A percentile compares a stretch with the other conserved stretches of the same genome.
phyloP scores from a whole-genome alignment of 176 grass and related monocot species.

The Stipa capillata region DNA sequence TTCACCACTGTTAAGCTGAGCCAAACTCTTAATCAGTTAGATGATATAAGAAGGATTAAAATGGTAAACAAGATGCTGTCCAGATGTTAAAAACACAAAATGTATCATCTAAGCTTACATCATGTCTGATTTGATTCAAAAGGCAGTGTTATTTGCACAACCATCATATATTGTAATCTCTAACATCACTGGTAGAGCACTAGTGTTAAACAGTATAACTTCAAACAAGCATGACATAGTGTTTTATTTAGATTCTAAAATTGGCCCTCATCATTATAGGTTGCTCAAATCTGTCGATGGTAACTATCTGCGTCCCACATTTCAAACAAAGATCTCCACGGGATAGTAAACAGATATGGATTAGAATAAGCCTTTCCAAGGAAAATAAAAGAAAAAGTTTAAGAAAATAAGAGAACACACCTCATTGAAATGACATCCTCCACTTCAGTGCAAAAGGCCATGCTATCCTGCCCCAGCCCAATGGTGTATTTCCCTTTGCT shows the following conservation, averaged over 20 bases:
- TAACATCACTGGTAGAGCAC: background rate
- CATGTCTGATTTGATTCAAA: background rate
- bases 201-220: background rate
- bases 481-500: slow-evolving; percentile 88
- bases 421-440: slow-evolving; percentile 91
- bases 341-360: background rate
- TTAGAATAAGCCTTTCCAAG: background rate
- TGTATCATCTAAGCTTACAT: background rate
- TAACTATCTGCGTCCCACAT: background rate
- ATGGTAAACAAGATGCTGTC: background rate
- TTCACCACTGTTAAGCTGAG: slow-evolving; percentile 84
- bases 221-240: background rate
- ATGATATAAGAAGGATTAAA: background rate
- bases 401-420: slow-evolving; percentile 11
- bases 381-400: background rate
- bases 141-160: background rate
- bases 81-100: background rate
- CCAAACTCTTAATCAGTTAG: slow-evolving; percentile 11
- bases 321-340: background rate
- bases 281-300: background rate
- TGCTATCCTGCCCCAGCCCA: slow-evolving; percentile 75
- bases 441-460: slow-evolving; percentile 73
- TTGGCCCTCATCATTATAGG: background rate
- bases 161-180: background rate
- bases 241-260: background rate